Base-by-base conservation (phyloP, 2,329 filamentous ascomycete species). In the Stemphylium beticola region DNA sequence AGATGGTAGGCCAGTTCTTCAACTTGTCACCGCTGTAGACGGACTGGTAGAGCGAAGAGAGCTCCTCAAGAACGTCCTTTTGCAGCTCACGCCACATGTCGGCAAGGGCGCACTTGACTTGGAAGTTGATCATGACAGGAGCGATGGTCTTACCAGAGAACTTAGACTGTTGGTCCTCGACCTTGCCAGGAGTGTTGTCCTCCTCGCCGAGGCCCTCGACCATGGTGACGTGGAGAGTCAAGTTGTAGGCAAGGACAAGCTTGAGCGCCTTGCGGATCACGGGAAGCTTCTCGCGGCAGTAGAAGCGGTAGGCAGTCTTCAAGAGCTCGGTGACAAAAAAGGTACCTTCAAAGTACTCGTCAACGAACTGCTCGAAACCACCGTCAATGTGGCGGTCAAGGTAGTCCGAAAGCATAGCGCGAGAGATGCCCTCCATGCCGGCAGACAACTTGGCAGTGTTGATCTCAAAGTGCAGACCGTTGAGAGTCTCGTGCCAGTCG, bases 81-180 rank as follows among this genome's bases (percentile, higher is more conserved):
- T 97, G 93, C 53, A 98, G 83, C 77, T 96, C 93, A 62, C 93
- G 92, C 93, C 93, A 98, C 91, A 97, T 96, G 71, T 96, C 92
- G 63, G 93, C 93, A 79, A 98, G 88, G 49, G 93, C 93, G 70
- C 91, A 95, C 85, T 98, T 98, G 82, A 98, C 92, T 81, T 97
- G 92, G 85, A 97, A 97, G 82, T 97, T 98, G 85, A 98, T 96
- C 93, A 98, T 96, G 73, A 97, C 93, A 11, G 93, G 93, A 14
- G 93, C 93, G 60, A 96, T 87, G 32, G 89, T 93, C 81, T 93
- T 93, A 71, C 93, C 93, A 67, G 85, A 89, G 82, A 89, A 97
- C 74, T 91, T 95, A 63, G 92, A 96, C 49, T 88, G 85, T 68
- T 91, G 86, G 69, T 95, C 90, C 46, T 93, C 87, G 61, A 98